Percentiles rank a stretch among this genome's conserved stretches.
Evolutionary conservation across 2,329 filamentous ascomycete genomes (phyloP).

Genomic region (Aspergillus sp.): DNA sequence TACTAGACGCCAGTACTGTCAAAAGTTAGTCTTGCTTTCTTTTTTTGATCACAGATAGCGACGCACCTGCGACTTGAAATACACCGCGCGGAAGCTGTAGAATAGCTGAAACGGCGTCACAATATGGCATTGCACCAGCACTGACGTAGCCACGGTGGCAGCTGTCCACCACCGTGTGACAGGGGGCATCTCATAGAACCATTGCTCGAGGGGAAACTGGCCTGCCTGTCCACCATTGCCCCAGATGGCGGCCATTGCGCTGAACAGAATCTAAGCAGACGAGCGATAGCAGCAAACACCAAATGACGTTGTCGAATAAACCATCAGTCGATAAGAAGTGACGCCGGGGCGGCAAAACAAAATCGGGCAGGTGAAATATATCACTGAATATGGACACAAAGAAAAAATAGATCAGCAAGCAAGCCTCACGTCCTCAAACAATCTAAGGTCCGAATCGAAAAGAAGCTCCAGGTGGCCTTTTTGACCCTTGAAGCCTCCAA

Average conservation of each 20-base stretch:
- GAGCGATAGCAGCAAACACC: not conserved
- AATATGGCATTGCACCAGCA: conserved; percentile 86
- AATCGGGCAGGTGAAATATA: too few species aligned
- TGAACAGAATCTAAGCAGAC: not conserved
- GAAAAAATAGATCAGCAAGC: not conserved
- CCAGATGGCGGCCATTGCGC: conserved; percentile 37
- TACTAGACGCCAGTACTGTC: conserved; percentile 88
- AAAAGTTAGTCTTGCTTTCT: conserved; percentile 6
- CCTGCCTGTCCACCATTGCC: conserved; percentile 41
- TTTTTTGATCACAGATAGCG: not conserved
- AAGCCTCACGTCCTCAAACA: not conserved
- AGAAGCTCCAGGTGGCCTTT: conserved; percentile 17
- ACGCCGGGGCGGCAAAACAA: too few species aligned
- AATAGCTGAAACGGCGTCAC: conserved; percentile 92
- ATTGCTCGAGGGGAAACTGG: conserved; percentile 79
- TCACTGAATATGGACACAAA: not conserved
- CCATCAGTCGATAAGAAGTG: too few species aligned
- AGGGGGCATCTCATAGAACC: conserved; percentile 98
- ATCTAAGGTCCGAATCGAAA: not conserved
- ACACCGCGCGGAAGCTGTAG: conserved; percentile 90
- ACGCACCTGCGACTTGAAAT: conserved; percentile 78
- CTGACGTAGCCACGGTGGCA: conserved; percentile 76
- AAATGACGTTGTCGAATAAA: not conserved
- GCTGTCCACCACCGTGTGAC: conserved; percentile 97
- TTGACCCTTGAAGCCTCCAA: conserved; percentile 1